A percentile compares a stretch with the other conserved stretches of the same genome.
Evolutionary conservation across 768 basidiomycete species (phyloP).

Genomic region (Pisolithus orientalis): DNA sequence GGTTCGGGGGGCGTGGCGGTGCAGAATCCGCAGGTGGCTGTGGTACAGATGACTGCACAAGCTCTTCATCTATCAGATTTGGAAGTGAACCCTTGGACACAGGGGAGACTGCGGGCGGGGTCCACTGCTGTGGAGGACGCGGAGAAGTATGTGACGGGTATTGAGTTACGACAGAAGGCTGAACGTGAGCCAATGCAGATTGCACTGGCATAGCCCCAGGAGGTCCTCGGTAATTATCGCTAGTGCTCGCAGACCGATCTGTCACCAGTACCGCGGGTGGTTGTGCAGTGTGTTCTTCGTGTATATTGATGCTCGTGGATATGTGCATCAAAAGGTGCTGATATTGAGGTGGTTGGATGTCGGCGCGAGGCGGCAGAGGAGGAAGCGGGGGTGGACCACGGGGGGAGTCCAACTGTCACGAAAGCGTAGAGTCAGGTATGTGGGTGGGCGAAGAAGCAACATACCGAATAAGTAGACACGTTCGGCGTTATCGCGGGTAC

Average conservation of each 20-base stretch:
- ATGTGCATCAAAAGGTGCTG: constrained; percentile 14
- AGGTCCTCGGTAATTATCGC: constrained; percentile 23
- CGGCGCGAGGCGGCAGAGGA: constrained; percentile 16
- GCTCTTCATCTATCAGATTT: constrained; percentile 64
- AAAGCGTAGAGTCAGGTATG: not conserved
- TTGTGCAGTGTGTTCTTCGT: constrained; percentile 15
- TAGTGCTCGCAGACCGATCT: constrained; percentile 15
- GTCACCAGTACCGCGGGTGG: constrained; percentile 14
- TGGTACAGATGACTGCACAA: constrained; percentile 13
- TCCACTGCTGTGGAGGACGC: constrained; percentile 15
- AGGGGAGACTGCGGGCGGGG: constrained; percentile 10
- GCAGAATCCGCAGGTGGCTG: constrained; percentile 30
- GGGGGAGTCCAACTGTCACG: constrained; percentile 18
- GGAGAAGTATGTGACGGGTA: constrained; percentile 21
- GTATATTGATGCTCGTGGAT: constrained; percentile 10
- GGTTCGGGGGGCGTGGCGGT: constrained; percentile 84
- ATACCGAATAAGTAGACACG: constrained; percentile 10
- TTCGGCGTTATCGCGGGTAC: constrained; percentile 2
- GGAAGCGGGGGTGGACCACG: constrained; percentile 34
- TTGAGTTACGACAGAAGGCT: constrained; percentile 14
- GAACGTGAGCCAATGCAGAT: constrained; percentile 19
- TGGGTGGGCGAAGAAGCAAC: constrained; percentile 4
- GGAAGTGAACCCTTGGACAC: constrained; percentile 26
- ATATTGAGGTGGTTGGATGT: constrained; percentile 22
- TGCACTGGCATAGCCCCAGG: constrained; percentile 23